Base-by-base conservation (phyloP, 371 early-diverging fungal species). In the Thermomucor indicae-seudaticae region DNA sequence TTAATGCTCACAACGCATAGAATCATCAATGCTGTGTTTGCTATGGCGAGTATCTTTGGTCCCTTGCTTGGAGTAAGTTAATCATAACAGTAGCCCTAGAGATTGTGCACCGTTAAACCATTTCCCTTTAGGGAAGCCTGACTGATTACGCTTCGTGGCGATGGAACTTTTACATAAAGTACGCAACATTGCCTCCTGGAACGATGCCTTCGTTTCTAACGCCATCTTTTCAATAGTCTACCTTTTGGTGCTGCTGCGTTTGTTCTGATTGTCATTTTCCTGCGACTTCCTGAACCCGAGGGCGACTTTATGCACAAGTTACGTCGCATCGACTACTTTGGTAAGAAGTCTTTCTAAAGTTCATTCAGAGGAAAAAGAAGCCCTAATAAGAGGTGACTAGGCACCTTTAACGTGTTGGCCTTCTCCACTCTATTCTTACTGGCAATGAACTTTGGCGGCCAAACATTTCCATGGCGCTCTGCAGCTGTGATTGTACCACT, bases 401-500 rank as follows among this genome's bases (percentile, higher is more conserved):
- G 71, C n/a, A 73, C 71, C 16, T 24, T 62, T 28, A 53, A 70
- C 14, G 67, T 70, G 4, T 53, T 77, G 35, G 63, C 58, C 2
- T 68, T 67, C 47, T 60, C 73, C 4, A 67, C 65, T 1, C 49
- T 77, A 3, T 69, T 73, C 30, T 59, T 77, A 20, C 43, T 77
- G 3, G 77, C 71, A 1, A 42, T 77, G 41, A 77, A 77, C 46
- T 73, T 77, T 49, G 77, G 77, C 32, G 77, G 77, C 7, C 67
- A 70, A 35, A 63, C 60, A 2, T 77, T 66, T 39, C 73, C 77
- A 12, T 89, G 90, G 90, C 59, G 61, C 43, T 81, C 84, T 7
- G 69, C 78, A 23, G 76, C 74, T 28, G 78, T 88, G 31, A 74
- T 89, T 47, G 66, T 29, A n/a, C 83, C 80, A 6, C 66, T 85